Percentiles rank a stretch among this genome's conserved stretches.
Evolutionary conservation across 345 rosid species (phyloP).

Genomic region (Adansonia digitata): DNA sequence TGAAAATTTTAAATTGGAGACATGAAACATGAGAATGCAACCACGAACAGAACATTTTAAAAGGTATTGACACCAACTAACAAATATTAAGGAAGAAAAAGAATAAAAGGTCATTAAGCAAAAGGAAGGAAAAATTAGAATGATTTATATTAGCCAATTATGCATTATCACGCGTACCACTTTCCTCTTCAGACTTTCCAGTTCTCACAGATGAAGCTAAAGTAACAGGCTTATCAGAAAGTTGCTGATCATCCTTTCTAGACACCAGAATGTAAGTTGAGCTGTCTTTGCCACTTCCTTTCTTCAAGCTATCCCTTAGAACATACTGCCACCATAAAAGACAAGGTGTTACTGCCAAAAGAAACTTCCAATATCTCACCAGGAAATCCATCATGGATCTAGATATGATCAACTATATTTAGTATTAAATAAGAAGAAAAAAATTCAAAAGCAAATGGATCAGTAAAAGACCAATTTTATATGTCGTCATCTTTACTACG

Average conservation of each 20-base stretch:
- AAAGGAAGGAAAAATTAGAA: neutral
- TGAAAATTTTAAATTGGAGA: neutral
- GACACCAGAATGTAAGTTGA: slow-evolving; percentile 34
- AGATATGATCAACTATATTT: neutral
- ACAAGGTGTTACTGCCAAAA: slow-evolving; percentile 2
- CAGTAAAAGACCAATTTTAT: neutral
- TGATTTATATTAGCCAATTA: neutral
- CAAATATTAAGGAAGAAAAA: neutral
- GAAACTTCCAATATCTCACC: neutral
- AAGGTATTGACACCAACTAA: neutral
- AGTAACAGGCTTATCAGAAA: slow-evolving; percentile 35
- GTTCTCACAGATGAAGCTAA: slow-evolving; percentile 31
- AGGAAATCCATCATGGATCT: slow-evolving; percentile 1
- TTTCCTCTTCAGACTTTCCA: slow-evolving; percentile 39
- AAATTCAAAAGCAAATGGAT: neutral
- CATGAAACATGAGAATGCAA: neutral
- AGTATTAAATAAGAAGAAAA: neutral
- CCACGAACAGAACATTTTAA: neutral
- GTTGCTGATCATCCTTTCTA: slow-evolving; percentile 42
- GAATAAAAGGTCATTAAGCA: neutral
- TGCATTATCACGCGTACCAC: slow-evolving; percentile 29
- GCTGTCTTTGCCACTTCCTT: slow-evolving; percentile 43
- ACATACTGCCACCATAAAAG: slow-evolving; percentile 46
- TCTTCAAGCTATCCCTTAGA: slow-evolving; percentile 39
- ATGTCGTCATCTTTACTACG: neutral